Evolutionary conservation across 2,329 filamentous ascomycete genomes (phyloP), one percentile per base, ranked within the genome.

Genomic region (Macrophomina pseudophaseolina): DNA sequence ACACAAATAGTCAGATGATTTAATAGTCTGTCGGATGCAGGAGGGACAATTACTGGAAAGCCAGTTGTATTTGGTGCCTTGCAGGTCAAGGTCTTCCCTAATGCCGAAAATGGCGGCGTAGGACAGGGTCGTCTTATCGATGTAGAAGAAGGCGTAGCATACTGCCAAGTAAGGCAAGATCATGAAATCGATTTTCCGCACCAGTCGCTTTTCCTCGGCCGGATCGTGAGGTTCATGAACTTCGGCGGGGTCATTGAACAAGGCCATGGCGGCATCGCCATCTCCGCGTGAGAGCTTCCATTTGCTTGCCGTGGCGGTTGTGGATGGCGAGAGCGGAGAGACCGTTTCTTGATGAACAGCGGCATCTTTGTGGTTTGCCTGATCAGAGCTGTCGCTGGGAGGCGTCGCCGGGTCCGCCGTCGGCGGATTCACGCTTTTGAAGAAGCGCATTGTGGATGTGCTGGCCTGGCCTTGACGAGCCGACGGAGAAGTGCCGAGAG

Each of bases 71-170:
- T 89, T 79, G 0, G 83, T 81, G 1, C 86, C 86, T n/a, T 82
- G 78, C 1, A 90, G 79, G 14, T 83, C 70, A 8, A 90, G 80
- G 68, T 88, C 87, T 2, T 88, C 82, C 28, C 82, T 80, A 67
- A 91, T 85, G 1, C 87, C 87, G 67, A 90, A 89, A 59, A 90
- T 87, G 23, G 88, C 87, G 0, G 88, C 88, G 69, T 89, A 90
- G 0, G 83, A 86, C 35, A 88, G 75, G 0, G 84, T 87, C 0
- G 86, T 71, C 59, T 70, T 70, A 52, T 70, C 67, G 46, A 68
- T 65, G 48, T 70, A 69, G 54, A 79, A 79, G 72, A 86, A 86
- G 0, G 82, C 81, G 72, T 86, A 86, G 69, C 83, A 86, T 53
- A 86, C 82, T 2, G 81, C 82, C 44, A 86, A 72, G 67, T 85